Conservation (phyloP, 2,329 filamentous ascomycete genomes). For the Hypoxylon rubiginosum region DNA sequence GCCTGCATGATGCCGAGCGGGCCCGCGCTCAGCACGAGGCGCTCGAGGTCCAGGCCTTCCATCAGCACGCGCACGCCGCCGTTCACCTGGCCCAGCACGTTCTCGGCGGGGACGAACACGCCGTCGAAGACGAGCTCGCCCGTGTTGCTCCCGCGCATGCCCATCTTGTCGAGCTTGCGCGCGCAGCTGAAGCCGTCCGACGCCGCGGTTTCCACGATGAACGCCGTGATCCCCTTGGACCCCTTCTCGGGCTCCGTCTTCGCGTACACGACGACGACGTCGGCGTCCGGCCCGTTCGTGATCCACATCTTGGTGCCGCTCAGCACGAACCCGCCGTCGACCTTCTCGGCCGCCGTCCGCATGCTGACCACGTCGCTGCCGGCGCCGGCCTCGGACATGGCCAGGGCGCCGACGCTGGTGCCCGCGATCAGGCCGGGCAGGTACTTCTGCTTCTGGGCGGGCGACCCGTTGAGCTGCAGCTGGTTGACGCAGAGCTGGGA, state of each 20-base stretch:
- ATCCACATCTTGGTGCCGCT: conserved; percentile 99
- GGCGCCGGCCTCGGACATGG: conserved; percentile 93
- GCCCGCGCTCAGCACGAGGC: conserved; percentile 90
- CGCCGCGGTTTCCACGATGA: conserved; percentile 81
- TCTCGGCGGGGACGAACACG: conserved; percentile 87
- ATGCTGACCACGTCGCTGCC: conserved; percentile 96
- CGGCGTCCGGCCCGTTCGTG: conserved; percentile 96
- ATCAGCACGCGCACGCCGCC: conserved; percentile 91
- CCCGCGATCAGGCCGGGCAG: conserved; percentile 86
- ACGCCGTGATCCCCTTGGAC: conserved; percentile 94
- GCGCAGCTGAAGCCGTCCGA: conserved; percentile 88
- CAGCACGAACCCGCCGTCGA: conserved; percentile 86
- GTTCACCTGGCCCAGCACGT: conserved; percentile 84
- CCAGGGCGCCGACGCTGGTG: conserved; percentile 85
- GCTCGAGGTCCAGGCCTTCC: conserved; percentile 95
- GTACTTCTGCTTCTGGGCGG: conserved; percentile 83
- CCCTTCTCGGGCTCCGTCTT: conserved; percentile 87
- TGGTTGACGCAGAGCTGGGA: conserved; percentile 98
- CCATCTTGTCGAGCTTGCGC: conserved; percentile 95
- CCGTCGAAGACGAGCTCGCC: conserved; percentile 92
- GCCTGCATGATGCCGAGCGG: conserved; percentile 96
- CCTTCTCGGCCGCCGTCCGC: conserved; percentile 85
- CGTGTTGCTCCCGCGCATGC: conserved; percentile 97
- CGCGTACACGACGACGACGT: conserved; percentile 94
- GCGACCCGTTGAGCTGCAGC: conserved; percentile 86